Conservation (phyloP, 352 stramenopile genomes). For the Pythium chondricola region DNA sequence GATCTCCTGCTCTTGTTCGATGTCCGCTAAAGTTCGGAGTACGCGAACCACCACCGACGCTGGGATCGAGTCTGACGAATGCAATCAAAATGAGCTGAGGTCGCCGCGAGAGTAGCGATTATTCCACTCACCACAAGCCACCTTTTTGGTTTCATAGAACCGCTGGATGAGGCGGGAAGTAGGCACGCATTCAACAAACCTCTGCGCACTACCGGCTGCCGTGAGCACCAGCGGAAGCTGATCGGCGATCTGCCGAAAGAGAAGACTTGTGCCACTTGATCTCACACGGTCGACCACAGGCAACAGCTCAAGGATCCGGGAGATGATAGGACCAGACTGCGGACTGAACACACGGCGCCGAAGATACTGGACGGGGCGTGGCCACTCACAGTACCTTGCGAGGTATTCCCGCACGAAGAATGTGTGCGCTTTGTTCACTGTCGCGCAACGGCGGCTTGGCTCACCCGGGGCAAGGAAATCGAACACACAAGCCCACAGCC, state of each 20-base stretch:
- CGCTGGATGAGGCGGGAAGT: not conserved
- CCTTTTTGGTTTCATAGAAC: not conserved
- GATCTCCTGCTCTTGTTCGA: conserved; percentile 28
- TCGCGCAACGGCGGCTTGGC: conserved; percentile 21
- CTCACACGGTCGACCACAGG: conserved; percentile 6
- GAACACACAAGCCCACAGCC: conserved; percentile 29
- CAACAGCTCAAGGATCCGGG: conserved; percentile 20
- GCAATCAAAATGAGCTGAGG: no score
- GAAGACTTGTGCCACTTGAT: conserved; percentile 2
- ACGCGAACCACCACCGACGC: no score
- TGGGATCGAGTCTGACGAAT: no score
- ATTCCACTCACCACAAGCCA: conserved; percentile 2
- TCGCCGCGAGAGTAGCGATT: no score
- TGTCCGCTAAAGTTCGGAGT: no score
- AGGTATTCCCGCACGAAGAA: conserved; percentile 31
- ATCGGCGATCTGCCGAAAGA: conserved; percentile 4
- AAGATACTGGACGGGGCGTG: conserved; percentile 31
- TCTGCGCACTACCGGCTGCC: not conserved
- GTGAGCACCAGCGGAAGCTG: conserved; percentile 8
- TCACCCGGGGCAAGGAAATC: conserved; percentile 29
- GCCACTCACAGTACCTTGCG: conserved; percentile 27
- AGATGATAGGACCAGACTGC: not conserved
- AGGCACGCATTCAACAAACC: not conserved
- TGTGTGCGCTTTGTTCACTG: conserved; percentile 30
- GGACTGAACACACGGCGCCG: conserved; percentile 15